Evolutionary conservation across 78 protist species (phyloP), one percentile per base, ranked within the genome.

Genomic region (Cavenderia fasciculata): DNA sequence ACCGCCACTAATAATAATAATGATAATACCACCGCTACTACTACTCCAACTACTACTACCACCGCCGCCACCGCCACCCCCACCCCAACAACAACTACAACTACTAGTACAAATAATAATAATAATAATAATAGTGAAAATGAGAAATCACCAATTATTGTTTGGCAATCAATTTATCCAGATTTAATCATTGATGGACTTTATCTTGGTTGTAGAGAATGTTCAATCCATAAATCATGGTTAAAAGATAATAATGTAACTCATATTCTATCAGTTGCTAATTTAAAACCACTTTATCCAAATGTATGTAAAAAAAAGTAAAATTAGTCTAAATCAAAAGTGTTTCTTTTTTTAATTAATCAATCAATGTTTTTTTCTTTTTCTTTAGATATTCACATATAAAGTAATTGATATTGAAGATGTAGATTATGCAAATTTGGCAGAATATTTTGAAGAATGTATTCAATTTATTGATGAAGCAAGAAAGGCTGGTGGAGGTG

Each of bases 391-490:
- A 47, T 79, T 79, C 23, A 66, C 52, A 44, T 82, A 82, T 68
- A 66, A 66, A 51, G 51, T 43, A 40, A 68, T 82, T 8, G 33
- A 82, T 43, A 82, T 82, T 56, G 90, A 82, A 0, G 90, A 82
- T 68, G 90, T 68, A 18, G 90, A 82, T 33, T 44, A 68, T 11
- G 90, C 43, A 57, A 33, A 65, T 57, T 68, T 82, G 16, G 18
- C 40, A 16, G 21, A 62, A 69, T 82, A 82, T 31, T 82, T 82
- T 69, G 56, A 65, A 33, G 90, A 82, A 33, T 68, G 49, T 29
- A 68, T 56, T 57, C 23, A 54, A 44, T 82, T 82, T 82, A 82
- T 82, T 68, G 90, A 82, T 38, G 90, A 82, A 27, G 90, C 77
- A n/a, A 25, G 54, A 43, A 33, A 25, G 14, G 18, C 14, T 34